phyloP scores from a whole-genome alignment of 2,329 filamentous ascomycete genomes.

The Aureobasidium lini region DNA sequence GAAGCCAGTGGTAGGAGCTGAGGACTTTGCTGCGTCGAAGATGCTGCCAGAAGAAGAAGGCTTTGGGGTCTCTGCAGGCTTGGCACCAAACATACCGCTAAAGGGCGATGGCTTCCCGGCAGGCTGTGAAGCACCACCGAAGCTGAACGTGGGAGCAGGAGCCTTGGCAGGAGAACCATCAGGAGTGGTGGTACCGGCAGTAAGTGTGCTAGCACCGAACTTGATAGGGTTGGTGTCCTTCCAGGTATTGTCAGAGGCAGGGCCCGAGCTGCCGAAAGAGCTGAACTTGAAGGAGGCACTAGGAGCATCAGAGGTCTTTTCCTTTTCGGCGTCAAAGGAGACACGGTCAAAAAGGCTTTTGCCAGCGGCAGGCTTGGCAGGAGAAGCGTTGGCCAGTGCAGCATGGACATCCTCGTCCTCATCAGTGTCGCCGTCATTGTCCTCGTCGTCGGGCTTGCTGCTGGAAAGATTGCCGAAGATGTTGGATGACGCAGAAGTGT shows the following conservation, averaged over 20 bases:
- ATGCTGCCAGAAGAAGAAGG: constrained; percentile 18
- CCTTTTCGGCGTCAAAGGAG: not conserved
- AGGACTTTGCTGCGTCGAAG: constrained; percentile 18
- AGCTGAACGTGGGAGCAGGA: constrained; percentile 16
- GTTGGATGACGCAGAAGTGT: not conserved
- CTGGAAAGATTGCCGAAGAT: constrained; percentile 7
- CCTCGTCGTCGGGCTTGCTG: not conserved
- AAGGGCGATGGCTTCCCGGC: not conserved
- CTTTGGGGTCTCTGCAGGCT: constrained; percentile 17
- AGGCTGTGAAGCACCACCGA: not conserved
- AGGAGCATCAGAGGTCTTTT: constrained; percentile 3
- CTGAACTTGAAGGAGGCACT: constrained; percentile 12
- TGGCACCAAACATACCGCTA: not conserved
- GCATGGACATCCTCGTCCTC: constrained; percentile 16
- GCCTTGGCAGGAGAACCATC: constrained; percentile 21
- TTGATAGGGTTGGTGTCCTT: constrained; percentile 41
- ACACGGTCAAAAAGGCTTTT: constrained; percentile 20
- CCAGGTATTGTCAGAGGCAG: constrained; percentile 38
- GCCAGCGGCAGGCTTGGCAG: constrained; percentile 11
- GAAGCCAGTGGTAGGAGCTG: constrained; percentile 28
- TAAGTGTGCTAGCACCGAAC: constrained; percentile 30
- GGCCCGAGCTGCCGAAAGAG: constrained; percentile 16
- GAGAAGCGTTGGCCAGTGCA: not conserved
- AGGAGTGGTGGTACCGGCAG: constrained; percentile 18
- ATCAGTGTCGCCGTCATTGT: constrained; percentile 10